Evolutionary conservation across 495 filamentous ascomycete genomes (phyloP), one percentile per base, ranked within the genome.

Genomic region (Hyphodiscus hymeniophilus): DNA sequence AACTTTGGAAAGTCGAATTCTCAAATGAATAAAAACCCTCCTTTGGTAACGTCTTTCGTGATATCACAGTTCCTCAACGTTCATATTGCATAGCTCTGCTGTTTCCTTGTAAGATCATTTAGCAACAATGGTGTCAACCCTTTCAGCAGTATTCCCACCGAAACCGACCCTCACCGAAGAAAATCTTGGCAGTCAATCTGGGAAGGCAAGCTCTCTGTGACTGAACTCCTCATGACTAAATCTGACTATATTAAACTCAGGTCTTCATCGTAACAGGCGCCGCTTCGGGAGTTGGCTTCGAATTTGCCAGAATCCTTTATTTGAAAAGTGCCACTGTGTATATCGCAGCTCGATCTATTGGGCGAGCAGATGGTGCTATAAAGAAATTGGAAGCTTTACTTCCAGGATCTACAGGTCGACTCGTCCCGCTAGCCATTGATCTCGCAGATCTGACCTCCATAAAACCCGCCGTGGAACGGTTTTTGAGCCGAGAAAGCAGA

Each of bases 361-460:
- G 31, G 0, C 63, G 63, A 30, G 63, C 52, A 15, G 7, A 45
- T 3, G 46, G 51, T 2, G 71, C 65, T 0, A 76, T 77, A 41
- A 33, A 52, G 15, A 49, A 54, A 16, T 52, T 71, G 15, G 16
- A 59, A 26, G 22, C 11, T 2, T 10, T 45, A 22, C 36, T 42
- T 16, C 31, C 31, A 3, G 31, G 16, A 12, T 12, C 12, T 3
- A 34, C 12, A 6, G 73, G 73, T n/a, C 24, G 49, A 3, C 50
- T 79, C 2, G 60, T 62, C 16, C 68, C 61, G 48, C 55, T 79
- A 24, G 23, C 57, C 0, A 52, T 77, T 21, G 65, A 73, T 50
- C 63, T 76, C 7, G 52, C 52, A 16, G 70, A 77, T 54, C 53
- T 76, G 17, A 20, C 48, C 6, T 67, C 66, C 16, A 66, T 79